Conservation (phyloP, 331 rosid species). For the Cydonia oblonga region DNA sequence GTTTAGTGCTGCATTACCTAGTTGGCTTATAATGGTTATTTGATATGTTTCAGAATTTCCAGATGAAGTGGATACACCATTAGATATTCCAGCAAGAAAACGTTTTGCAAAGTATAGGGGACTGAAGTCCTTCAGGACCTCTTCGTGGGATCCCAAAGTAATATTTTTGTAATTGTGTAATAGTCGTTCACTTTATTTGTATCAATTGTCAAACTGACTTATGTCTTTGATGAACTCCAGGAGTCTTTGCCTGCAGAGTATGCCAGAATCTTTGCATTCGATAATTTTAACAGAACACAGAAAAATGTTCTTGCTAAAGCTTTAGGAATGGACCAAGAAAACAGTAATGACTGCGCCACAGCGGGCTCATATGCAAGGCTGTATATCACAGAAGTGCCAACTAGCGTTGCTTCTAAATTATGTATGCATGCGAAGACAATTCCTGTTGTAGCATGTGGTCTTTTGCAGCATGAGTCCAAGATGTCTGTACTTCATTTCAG, state of each 20-base stretch:
- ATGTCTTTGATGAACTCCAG: slow-evolving; percentile 29
- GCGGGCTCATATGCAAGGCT: slow-evolving; percentile 61
- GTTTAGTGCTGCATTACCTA: not conserved
- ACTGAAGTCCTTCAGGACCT: slow-evolving; percentile 91
- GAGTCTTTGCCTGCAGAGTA: slow-evolving; percentile 86
- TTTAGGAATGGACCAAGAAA: slow-evolving; percentile 46
- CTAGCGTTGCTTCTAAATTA: slow-evolving; percentile 48
- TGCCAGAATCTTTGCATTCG: slow-evolving; percentile 73
- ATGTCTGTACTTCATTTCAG: slow-evolving; percentile 92
- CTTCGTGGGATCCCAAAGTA: slow-evolving; percentile 97
- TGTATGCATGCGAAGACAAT: slow-evolving; percentile 22
- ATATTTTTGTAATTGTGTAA: slow-evolving; percentile 8
- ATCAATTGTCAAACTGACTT: slow-evolving; percentile 6
- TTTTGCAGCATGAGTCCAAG: slow-evolving; percentile 88
- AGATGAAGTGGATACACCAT: slow-evolving; percentile 94
- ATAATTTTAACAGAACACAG: slow-evolving; percentile 57
- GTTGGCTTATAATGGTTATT: slow-evolving; percentile 6
- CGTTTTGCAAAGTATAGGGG: slow-evolving; percentile 92
- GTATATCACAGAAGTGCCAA: slow-evolving; percentile 65
- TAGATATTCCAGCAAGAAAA: slow-evolving; percentile 73
- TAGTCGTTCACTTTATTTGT: not conserved
- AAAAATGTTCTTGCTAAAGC: slow-evolving; percentile 80
- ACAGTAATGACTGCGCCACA: slow-evolving; percentile 42
- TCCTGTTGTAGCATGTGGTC: slow-evolving; percentile 79
- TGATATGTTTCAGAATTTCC: slow-evolving; percentile 59